Base-by-base conservation (phyloP, 2,329 filamentous ascomycete genomes). In the Myriosclerotinia curreyana region DNA sequence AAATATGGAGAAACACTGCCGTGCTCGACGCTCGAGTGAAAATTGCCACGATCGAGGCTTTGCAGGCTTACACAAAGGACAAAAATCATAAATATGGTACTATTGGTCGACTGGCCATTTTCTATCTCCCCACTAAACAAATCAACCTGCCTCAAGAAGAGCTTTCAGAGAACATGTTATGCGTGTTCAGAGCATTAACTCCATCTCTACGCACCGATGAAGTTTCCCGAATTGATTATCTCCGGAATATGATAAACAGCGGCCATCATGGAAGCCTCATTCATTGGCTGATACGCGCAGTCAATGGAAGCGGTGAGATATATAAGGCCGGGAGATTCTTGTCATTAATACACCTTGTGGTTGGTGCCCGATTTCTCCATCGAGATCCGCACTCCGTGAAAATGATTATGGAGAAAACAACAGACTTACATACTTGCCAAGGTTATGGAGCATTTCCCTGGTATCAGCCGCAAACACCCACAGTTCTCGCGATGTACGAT, bases 401-500 rank as follows among this genome's bases (percentile, higher is more conserved):
- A 44, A 14, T 54, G 28, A 28, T 54, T 8, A 17, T 62, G 59
- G 59, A 46, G 14, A 46, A 52, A 28, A 62, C 49, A 44, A 34
- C n/a, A 5, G n/a, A 54, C 28, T 44, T 62, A 40, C 49, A 62
- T 15, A 14, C 25, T 17, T 31, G 14, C 28, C 25, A 54, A 1
- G n/a, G 49, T 25, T 62, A 53, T 8, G 38, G 28, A 3, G n/a
- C 36, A 11, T 53, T 20, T 38, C 11, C 17, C 17, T 1, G 0
- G 22, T 48, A 58, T 22, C 0, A 58, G 5, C 25, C 40, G 20
- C 28, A 62, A 3, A 38, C 38, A 3, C 50, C n/a, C 9, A 62
- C 40, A 22, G 9, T 8, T 62, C 49, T 62, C 34, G 60, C 49
- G 4, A 62, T 62, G 38, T 44, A 53, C 15, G 60, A 62, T 40